Percentiles rank a stretch among this genome's conserved stretches.
phyloP scores from a whole-genome alignment of 768 basidiomycete species.

The Leucosporidium creatinivorum region DNA sequence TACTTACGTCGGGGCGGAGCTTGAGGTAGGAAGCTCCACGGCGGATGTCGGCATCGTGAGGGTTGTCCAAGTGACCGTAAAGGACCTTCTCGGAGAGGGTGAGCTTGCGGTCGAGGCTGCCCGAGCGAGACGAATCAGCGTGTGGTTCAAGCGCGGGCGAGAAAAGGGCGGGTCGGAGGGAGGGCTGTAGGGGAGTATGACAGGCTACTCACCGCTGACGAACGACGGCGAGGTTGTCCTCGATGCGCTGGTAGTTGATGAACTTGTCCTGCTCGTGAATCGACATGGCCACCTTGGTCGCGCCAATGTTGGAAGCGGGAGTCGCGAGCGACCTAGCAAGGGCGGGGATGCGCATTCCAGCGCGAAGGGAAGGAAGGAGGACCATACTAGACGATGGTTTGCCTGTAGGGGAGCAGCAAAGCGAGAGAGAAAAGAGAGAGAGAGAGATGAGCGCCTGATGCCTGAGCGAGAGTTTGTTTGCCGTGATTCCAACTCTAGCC shows the following conservation, averaged over 20 bases:
- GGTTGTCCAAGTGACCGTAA: conserved; percentile 95
- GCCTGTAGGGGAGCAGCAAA: too few relatives aligned
- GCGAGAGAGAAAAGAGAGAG: too few relatives aligned
- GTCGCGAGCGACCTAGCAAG: conserved; percentile 31
- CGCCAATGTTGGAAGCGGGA: conserved; percentile 32
- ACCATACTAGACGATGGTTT: conserved; percentile 58
- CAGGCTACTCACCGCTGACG: conserved; percentile 44
- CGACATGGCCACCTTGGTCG: conserved; percentile 46
- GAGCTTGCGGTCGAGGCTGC: conserved; percentile 36
- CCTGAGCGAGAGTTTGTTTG: too few relatives aligned
- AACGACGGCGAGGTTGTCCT: conserved; percentile 87
- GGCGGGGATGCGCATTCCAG: conserved; percentile 14
- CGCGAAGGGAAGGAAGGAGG: conserved; percentile 45
- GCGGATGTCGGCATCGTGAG: conserved; percentile 79
- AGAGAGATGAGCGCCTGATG: too few relatives aligned
- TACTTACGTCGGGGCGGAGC: conserved; percentile 88
- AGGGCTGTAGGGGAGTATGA: not conserved
- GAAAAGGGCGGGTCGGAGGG: not conserved
- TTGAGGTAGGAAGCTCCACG: conserved; percentile 93
- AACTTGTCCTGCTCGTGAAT: conserved; percentile 42
- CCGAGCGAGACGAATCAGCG: not conserved
- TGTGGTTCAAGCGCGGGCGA: not conserved
- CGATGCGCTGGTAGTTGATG: conserved; percentile 63
- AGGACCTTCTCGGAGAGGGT: conserved; percentile 38
- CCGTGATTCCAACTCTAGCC: too few relatives aligned